Conservation (phyloP, 202 grass and related monocot genomes). For the Brachypodium distachyon region DNA sequence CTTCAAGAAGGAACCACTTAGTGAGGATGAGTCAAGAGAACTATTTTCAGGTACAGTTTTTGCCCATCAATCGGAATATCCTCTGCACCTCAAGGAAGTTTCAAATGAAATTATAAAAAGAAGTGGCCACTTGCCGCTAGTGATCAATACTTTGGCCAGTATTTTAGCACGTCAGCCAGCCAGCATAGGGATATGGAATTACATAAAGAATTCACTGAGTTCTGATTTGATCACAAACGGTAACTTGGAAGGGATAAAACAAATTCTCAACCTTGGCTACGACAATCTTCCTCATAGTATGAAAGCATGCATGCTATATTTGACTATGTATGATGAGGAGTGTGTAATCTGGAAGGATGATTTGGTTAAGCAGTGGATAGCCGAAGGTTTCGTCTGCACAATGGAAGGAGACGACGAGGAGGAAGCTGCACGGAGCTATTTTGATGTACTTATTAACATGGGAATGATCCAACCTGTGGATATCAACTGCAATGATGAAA, state of each 20-base stretch:
- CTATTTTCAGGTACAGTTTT: neutral
- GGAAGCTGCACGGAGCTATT: neutral
- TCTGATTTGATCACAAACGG: neutral
- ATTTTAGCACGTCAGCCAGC: neutral
- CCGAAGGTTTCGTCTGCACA: slow-evolving; percentile 2
- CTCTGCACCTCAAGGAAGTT: neutral
- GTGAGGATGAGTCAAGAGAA: neutral
- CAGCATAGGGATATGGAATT: neutral
- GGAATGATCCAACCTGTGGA: slow-evolving; percentile 4
- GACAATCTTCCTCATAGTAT: neutral
- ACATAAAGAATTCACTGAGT: neutral
- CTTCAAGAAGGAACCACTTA: neutral
- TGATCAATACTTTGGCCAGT: neutral
- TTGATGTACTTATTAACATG: slow-evolving; percentile 12
- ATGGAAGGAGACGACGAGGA: neutral
- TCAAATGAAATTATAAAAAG: neutral
- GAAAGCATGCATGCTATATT: slow-evolving; percentile 21
- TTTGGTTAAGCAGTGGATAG: slow-evolving; percentile 24
- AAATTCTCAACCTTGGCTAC: slow-evolving; percentile 11
- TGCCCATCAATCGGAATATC: neutral
- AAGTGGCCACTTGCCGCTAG: neutral
- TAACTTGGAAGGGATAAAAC: neutral
- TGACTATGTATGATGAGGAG: slow-evolving; percentile 5
- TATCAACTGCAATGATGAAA: neutral
- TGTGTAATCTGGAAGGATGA: neutral